Base-by-base conservation (phyloP, 441 rosid species). In the Eutrema salsugineum region DNA sequence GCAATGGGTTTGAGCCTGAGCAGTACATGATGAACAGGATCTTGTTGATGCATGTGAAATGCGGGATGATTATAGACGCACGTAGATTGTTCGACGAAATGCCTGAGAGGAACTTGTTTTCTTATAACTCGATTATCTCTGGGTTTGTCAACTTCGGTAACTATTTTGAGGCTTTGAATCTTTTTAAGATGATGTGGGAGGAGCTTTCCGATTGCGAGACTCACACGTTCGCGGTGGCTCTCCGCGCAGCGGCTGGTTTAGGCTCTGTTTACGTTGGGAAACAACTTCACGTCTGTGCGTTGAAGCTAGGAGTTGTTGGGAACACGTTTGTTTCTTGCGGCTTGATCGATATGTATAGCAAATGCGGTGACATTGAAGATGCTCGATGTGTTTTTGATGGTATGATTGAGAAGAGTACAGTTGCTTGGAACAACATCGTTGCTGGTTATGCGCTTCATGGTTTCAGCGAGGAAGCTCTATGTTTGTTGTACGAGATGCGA, bases 371-470 rank as follows among this genome's bases (percentile, higher is more conserved):
- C 67, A 81, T 91, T 65, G 89, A 85, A 32, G 96, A 91, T 80
- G 97, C 97, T 46, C 87, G 76, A 19, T 75, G 63, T 49, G 87
- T 82, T 72, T 94, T 90, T 58, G 88, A 87, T 36, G 82, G 77
- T 46, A 91, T 91, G 97, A 87, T 88, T 0, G 85, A 88, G 82
- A 94, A 86, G 83, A 84, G 82, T 38, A 84, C 86, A 0, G 94
- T 94, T 20, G 97, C 88, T 69, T 94, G 99, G 99, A 91, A 91
- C 71, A 70, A 87, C 12, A 85, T 94, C 32, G 83, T 91, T 30
- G 84, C 89, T 2, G 97, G 96, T 28, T 94, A 91, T 70, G 91
- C 92, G 5, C 90, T 91, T 53, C 94, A 90, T 71, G 99, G 99
- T 42, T 85, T 77, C 53, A 85, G 93, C 28, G 91, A 89, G 68